Base-by-base conservation (phyloP, 306 rosid genomes). In the Fagus sylvatica region DNA sequence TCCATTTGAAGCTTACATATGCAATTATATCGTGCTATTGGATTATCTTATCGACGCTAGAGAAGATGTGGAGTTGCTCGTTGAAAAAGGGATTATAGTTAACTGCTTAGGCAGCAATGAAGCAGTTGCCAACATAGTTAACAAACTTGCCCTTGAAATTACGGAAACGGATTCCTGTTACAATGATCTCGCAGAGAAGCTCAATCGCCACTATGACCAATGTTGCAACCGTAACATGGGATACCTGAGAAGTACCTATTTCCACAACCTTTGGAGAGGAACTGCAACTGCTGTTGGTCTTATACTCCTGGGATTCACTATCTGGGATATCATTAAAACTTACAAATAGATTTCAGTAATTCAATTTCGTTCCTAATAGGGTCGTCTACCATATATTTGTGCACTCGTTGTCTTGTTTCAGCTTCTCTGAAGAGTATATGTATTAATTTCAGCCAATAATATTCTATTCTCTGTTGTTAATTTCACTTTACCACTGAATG, bases 251-350 rank as follows among this genome's bases (percentile, higher is more conserved):
- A 79, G 72, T 8, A 80, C 71, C 13, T 84, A 84, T 36, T 81
- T 84, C 74, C 59, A 46, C 17, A 80, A 84, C 61, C 67, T 80
- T 12, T 84, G 83, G 78, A 84, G 82, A 0, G 75, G 75, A 5
- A 81, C 83, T 42, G 74, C 80, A 36, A 81, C 88, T 34, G 0
- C 80, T 4, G 33, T 84, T n/a, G 87, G 82, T 57, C 4, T 73
- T 10, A 1, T 73, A 10, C 70, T 84, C 13, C 32, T 77, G 6
- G 12, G 39, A 30, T 64, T 74, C 9, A 74, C 78, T 41, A 10
- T 74, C 3, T 73, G 77, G 77, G 7, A 3, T 62, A 33, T 36
- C 69, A 13, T 62, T 7, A 57, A 1, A 12, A 4, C 61, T 5
- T 56, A 5, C 30, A 43, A 2, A 43, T 7, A 9, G 51, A 43